Conservation (phyloP, 768 basidiomycete species). For the Chiua virens region DNA sequence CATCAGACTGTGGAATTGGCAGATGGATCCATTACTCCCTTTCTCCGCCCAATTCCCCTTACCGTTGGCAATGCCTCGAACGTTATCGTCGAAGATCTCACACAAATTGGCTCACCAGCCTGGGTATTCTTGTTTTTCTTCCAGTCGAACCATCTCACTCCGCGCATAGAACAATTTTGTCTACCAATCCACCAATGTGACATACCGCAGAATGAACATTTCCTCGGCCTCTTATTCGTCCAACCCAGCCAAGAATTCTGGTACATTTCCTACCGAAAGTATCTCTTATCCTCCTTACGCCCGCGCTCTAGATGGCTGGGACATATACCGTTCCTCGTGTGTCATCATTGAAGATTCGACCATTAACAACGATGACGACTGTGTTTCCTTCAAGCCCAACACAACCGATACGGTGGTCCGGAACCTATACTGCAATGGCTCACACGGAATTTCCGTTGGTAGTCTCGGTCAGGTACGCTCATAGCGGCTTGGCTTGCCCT, state of each 20-base stretch:
- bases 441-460: slow-evolving; percentile 47
- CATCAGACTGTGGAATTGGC: slow-evolving; percentile 38
- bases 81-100: slow-evolving; percentile 41
- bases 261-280: slow-evolving; percentile 4
- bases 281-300: neutral
- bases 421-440: slow-evolving; percentile 42
- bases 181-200: slow-evolving; percentile 43
- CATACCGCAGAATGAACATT: slow-evolving; percentile 40
- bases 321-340: slow-evolving; percentile 43
- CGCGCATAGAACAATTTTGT: slow-evolving; percentile 36
- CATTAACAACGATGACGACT: slow-evolving; percentile 44
- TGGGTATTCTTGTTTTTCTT: slow-evolving; percentile 32
- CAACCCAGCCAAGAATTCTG: slow-evolving; percentile 35
- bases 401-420: slow-evolving; percentile 42
- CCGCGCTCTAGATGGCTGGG: slow-evolving; percentile 41
- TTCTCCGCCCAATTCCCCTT: slow-evolving; percentile 45
- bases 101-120: slow-evolving; percentile 39
- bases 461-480: slow-evolving; percentile 42
- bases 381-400: slow-evolving; percentile 29
- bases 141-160: neutral
- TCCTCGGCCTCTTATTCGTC: slow-evolving; percentile 35
- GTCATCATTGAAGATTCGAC: slow-evolving; percentile 37
- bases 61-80: slow-evolving; percentile 43
- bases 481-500: too few relatives aligned
- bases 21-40: slow-evolving; percentile 41